These are phyloP conservation scores for Haplosporangium sp. DNA, from an alignment of 371 early-diverging fungal species.

Conservation along the genomic window DNA sequence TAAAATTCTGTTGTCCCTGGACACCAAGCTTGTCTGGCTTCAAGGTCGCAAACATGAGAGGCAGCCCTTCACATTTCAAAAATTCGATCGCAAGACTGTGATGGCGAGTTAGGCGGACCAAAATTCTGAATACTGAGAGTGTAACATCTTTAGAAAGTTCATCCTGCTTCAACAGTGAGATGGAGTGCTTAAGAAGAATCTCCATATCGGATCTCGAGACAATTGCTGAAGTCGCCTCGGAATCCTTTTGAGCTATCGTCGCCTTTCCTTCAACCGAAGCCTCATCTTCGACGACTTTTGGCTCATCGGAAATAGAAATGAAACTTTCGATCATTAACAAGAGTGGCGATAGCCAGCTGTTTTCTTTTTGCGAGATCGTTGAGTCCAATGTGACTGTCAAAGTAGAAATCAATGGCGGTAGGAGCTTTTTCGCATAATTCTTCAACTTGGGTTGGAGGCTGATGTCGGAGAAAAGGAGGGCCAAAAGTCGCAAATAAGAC, in stretches of 20 bases:
- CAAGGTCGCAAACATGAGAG: conserved; percentile 65
- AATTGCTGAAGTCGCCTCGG: conserved; percentile 31
- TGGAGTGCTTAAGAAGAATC: conserved; percentile 59
- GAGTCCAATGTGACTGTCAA: conserved; percentile 25
- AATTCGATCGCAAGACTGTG: conserved; percentile 75
- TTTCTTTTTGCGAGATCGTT: conserved; percentile 45
- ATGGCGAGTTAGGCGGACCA: conserved; percentile 84
- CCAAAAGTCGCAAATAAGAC: conserved; percentile 71
- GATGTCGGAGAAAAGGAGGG: conserved; percentile 72
- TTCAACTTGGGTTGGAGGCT: conserved; percentile 64
- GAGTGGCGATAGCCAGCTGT: conserved; percentile 72
- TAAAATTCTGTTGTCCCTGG: conserved; percentile 78
- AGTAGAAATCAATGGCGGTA: conserved; percentile 63
- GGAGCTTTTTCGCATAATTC: conserved; percentile 48
- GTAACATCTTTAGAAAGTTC: conserved; percentile 65
- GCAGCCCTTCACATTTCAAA: conserved; percentile 74
- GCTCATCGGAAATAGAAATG: conserved; percentile 75
- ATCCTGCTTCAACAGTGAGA: conserved; percentile 60
- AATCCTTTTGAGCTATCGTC: conserved; percentile 46
- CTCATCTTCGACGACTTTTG: conserved; percentile 55
- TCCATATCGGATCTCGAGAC: conserved; percentile 56
- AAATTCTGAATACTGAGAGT: conserved; percentile 80
- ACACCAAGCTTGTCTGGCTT: conserved; percentile 66
- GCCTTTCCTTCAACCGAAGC: conserved; percentile 49
- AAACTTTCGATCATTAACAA: conserved; percentile 76